These are phyloP conservation scores for Sclerotinia subarctica DNA, from an alignment of 2,329 filamentous ascomycete genomes.

Conservation along the genomic window DNA sequence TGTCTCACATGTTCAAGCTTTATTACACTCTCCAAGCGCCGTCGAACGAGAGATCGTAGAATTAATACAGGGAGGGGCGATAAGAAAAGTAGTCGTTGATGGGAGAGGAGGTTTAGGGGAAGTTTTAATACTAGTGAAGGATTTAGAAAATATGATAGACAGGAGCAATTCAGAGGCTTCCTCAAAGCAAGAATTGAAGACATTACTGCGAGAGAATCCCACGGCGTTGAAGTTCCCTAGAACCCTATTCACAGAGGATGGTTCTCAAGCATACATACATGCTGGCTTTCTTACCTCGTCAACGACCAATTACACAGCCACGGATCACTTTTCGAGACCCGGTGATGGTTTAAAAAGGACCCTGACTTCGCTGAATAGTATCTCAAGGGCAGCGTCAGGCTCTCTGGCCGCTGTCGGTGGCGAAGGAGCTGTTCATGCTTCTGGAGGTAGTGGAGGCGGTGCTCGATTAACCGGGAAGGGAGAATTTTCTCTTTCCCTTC, in stretches of 20 bases:
- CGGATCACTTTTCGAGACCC: constrained; percentile 44
- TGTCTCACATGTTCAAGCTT: constrained; percentile 61
- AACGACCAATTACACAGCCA: constrained; percentile 40
- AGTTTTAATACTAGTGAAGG: constrained; percentile 56
- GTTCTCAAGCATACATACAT: constrained; percentile 58
- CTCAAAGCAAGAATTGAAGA: constrained; percentile 51
- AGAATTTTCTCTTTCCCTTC: constrained; percentile 57
- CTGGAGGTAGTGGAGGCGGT: constrained; percentile 50
- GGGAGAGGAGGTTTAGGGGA: constrained; percentile 57
- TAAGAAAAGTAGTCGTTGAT: constrained; percentile 63
- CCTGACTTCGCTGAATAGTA: constrained; percentile 58
- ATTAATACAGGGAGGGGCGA: constrained; percentile 52
- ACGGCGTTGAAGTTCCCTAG: constrained; percentile 44
- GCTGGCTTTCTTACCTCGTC: constrained; percentile 64
- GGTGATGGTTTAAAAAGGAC: constrained; percentile 45
- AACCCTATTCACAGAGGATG: constrained; percentile 43
- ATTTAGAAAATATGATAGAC: constrained; percentile 51
- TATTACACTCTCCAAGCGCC: constrained; percentile 59
- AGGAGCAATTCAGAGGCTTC: constrained; percentile 42
- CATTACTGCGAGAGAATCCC: constrained; percentile 51
- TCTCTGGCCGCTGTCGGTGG: constrained; percentile 68
- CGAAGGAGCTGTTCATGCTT: constrained; percentile 59
- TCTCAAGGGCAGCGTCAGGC: constrained; percentile 65
- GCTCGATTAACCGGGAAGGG: constrained; percentile 29
- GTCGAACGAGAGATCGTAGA: constrained; percentile 66